A percentile compares a stretch with the other conserved stretches of the same genome.
Evolutionary conservation across 257 asterid genomes (phyloP).

Genomic region (Nicotiana knightiana): DNA sequence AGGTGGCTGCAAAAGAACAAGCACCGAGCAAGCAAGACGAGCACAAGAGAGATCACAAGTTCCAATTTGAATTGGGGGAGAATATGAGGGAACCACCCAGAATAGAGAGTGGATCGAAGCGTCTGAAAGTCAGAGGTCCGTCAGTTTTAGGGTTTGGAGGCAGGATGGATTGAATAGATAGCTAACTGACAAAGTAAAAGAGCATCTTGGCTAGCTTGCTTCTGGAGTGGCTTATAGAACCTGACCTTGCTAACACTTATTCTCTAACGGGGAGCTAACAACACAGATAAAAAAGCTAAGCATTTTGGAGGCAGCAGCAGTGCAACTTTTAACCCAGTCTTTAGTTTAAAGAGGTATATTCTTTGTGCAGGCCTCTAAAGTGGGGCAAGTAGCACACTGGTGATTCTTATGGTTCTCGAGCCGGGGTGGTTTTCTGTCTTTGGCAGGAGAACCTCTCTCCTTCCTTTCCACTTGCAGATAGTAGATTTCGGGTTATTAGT

Average conservation of each 20-base stretch:
- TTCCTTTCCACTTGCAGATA: slow-evolving; percentile 27
- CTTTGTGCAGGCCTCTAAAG: slow-evolving; percentile 70
- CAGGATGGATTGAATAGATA: slow-evolving; percentile 28
- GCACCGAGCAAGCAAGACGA: slow-evolving; percentile 22
- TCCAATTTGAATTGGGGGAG: slow-evolving; percentile 31
- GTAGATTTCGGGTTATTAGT: slow-evolving; percentile 31
- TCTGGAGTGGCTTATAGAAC: slow-evolving; percentile 23
- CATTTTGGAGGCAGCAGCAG: slow-evolving; percentile 38
- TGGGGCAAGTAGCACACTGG: slow-evolving; percentile 53
- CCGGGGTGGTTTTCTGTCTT: slow-evolving; percentile 44
- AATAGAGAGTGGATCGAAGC: slow-evolving; percentile 48
- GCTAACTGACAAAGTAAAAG: slow-evolving; percentile 9
- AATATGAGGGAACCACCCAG: slow-evolving; percentile 31
- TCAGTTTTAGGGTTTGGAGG: slow-evolving; percentile 44
- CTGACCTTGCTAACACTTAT: slow-evolving; percentile 50
- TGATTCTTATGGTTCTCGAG: slow-evolving; percentile 44
- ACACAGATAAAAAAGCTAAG: slow-evolving; percentile 35
- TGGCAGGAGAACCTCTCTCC: slow-evolving; percentile 57
- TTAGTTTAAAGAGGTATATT: slow-evolving; percentile 44
- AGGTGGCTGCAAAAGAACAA: slow-evolving; percentile 26
- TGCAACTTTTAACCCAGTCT: slow-evolving; percentile 41
- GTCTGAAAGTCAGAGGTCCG: slow-evolving; percentile 76
- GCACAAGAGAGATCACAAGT: slow-evolving; percentile 18
- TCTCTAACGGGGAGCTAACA: slow-evolving; percentile 52
- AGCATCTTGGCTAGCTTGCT: slow-evolving; percentile 12